Evolutionary conservation across 2,329 filamentous ascomycete genomes (phyloP).

Genomic region (Aspergillus sp.): DNA sequence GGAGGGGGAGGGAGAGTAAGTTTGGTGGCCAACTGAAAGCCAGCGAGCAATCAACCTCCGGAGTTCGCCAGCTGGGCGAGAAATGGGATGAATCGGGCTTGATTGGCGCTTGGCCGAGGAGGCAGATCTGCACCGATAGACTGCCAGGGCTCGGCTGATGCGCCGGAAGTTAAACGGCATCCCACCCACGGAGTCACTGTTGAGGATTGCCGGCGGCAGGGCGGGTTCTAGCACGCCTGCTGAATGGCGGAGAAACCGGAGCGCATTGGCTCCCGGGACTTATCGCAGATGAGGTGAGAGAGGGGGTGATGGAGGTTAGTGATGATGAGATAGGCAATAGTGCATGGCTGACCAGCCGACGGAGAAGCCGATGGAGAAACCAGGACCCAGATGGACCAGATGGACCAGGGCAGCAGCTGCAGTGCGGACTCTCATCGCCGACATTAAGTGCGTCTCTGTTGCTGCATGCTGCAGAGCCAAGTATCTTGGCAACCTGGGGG

Average conservation of each 20-base stretch:
- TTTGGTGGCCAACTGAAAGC: neutral
- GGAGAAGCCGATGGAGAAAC: neutral
- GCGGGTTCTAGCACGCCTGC: neutral
- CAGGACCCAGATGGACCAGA: neutral
- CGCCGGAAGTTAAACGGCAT: slow-evolving; percentile 8
- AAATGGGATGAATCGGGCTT: neutral
- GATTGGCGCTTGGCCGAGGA: neutral
- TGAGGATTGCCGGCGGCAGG: neutral
- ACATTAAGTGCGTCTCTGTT: slow-evolving; percentile 4
- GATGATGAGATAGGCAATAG: neutral
- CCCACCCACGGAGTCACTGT: neutral
- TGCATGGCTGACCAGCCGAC: neutral
- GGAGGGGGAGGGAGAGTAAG: too few relatives aligned
- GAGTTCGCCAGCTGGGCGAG: neutral
- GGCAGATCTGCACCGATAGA: slow-evolving; percentile 7
- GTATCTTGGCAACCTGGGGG: slow-evolving; percentile 5
- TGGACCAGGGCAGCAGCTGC: neutral
- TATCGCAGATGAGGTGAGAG: slow-evolving; percentile 1
- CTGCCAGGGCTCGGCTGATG: slow-evolving; percentile 7
- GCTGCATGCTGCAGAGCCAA: slow-evolving; percentile 6
- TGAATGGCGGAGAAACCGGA: slow-evolving; percentile 9
- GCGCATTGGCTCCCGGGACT: neutral
- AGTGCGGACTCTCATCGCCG: slow-evolving; percentile 8
- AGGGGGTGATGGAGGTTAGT: neutral
- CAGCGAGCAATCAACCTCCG: neutral